These are phyloP conservation scores for Cyberlindnera euphorbiae DNA, from an alignment of 805 yeast species.

Conservation along the genomic window DNA sequence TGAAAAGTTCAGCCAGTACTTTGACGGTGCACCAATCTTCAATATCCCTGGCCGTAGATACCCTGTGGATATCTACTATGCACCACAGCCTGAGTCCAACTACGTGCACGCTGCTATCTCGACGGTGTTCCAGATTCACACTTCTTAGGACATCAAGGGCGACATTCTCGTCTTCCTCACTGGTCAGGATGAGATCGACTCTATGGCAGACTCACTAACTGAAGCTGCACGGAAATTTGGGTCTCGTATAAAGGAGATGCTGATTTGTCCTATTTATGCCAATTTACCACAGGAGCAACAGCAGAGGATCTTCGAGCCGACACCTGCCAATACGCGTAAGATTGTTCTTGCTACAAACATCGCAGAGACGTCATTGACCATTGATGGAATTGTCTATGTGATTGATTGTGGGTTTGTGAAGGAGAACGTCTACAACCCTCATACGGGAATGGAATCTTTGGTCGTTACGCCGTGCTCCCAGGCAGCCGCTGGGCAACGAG, in stretches of 20 bases:
- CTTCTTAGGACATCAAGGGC: slow-evolving; percentile 56
- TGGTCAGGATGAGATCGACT: slow-evolving; percentile 95
- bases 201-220: slow-evolving; percentile 61
- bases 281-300: slow-evolving; percentile 86
- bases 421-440: slow-evolving; percentile 83
- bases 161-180: slow-evolving; percentile 89
- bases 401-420: slow-evolving; percentile 95
- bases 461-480: slow-evolving; percentile 85
- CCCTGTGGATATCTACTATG: slow-evolving; percentile 83
- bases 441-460: slow-evolving; percentile 83
- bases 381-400: slow-evolving; percentile 92
- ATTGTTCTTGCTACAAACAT: slow-evolving; percentile 94
- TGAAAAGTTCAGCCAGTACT: slow-evolving; percentile 74
- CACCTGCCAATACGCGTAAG: slow-evolving; percentile 74
- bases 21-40: slow-evolving; percentile 79
- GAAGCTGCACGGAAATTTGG: slow-evolving; percentile 68
- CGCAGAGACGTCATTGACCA: slow-evolving; percentile 95
- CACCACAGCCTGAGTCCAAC: slow-evolving; percentile 85
- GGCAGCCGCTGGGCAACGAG: slow-evolving; percentile 94
- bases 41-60: slow-evolving; percentile 90
- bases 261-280: slow-evolving; percentile 86
- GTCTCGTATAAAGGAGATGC: slow-evolving; percentile 43
- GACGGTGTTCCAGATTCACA: slow-evolving; percentile 83
- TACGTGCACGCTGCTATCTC: slow-evolving; percentile 86
- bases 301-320: slow-evolving; percentile 75